phyloP scores from a whole-genome alignment of 805 yeast species.

The Cephaloascus albidus region DNA sequence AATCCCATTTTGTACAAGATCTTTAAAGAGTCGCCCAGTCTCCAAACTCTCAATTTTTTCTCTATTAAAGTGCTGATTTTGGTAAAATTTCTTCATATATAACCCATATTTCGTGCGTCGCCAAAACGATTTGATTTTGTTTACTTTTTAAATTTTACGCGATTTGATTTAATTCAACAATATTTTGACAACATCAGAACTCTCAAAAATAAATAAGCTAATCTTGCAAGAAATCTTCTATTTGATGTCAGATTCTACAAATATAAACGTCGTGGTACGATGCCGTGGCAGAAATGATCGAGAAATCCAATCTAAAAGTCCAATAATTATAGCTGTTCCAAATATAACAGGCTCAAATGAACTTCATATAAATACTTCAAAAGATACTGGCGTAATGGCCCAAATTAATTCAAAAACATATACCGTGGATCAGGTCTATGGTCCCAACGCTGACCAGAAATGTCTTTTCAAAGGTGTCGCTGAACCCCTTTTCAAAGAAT shows the following conservation, averaged over 20 bases:
- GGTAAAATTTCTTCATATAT: no score
- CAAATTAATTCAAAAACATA: slow-evolving; percentile 23
- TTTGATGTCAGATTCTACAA: neutral
- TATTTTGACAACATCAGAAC: no score
- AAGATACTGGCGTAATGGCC: slow-evolving; percentile 12
- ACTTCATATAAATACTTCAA: slow-evolving; percentile 12
- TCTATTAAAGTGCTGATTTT: no score
- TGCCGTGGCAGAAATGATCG: slow-evolving; percentile 40
- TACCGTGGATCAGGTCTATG: slow-evolving; percentile 47
- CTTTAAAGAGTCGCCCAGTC: no score
- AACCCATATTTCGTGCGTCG: no score
- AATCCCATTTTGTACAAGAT: no score
- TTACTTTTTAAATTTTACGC: no score
- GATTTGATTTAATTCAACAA: no score
- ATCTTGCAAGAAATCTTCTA: no score
- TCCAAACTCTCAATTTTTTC: no score
- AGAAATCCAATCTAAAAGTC: slow-evolving; percentile 34
- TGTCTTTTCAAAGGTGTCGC: slow-evolving; percentile 36
- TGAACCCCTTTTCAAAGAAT: slow-evolving; percentile 36
- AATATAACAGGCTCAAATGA: slow-evolving; percentile 15
- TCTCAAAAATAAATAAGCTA: no score
- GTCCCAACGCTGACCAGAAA: slow-evolving; percentile 41
- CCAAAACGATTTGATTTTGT: neutral
- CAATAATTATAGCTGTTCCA: slow-evolving; percentile 38
- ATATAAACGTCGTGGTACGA: slow-evolving; percentile 44